Evolutionary conservation across 805 yeast genomes (phyloP), one percentile per base, ranked within the genome.

Genomic region (Helenozyma baotianmanensis): DNA sequence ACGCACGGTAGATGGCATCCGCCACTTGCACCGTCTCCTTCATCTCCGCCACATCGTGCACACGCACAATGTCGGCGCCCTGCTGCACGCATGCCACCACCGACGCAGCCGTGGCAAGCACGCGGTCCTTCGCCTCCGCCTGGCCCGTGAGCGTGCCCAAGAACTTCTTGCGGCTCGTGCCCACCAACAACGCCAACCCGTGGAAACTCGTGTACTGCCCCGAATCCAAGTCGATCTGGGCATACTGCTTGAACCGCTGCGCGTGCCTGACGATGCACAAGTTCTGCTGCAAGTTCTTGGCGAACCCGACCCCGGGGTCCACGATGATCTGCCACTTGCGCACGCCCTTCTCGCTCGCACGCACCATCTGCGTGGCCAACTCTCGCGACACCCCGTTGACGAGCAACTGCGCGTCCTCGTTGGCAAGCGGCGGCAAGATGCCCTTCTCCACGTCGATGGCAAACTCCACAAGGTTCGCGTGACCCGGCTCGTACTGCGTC

Each of bases 301-400:
- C 97, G 59, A 92, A 92, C 2, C 99, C 98, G 25, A 92, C 60
- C 2, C 98, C 98, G 1, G 99, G 98, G 54, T 92, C 99, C 4
- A 88, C 50, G 12, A 92, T 77, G 3, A 92, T 64, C 58, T 92
- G 97, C 96, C 96, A 92, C 56, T 90, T 78, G 38, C 70, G 67
- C 1, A 90, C 76, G 4, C 96, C 96, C 0, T 56, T 61, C 1
- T 45, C 48, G 27, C 74, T 59, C 9, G 95, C 95, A 34, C 62
- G 67, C 0, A 56, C 45, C 18, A 87, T 68, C 35, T 76, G 74
- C 3, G 45, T 43, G 7, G 78, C 62, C 32, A 90, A 59, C 54
- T 92, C 98, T 29, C 74, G 57, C 5, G 81, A 73, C 4, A 87
- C 69, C 2, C 75, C 79, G 27, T 73, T 68, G 23, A 80, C 56